Evolutionary conservation across 345 rosid species (phyloP), one percentile per base, ranked within the genome.

Genomic region (Gossypium australe): DNA sequence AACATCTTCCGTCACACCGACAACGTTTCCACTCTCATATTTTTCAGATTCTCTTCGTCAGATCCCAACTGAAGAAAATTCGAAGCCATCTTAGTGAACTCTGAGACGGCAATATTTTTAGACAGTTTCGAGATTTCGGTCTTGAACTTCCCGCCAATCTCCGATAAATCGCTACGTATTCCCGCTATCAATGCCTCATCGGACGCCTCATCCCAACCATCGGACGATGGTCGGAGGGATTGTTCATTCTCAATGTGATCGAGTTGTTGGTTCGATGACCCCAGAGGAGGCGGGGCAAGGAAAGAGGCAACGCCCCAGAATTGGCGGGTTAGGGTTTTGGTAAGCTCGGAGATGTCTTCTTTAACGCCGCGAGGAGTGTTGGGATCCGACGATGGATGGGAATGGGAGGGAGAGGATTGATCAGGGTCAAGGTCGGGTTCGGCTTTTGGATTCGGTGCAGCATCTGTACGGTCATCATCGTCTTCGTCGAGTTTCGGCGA

Each of bases 291-390:
- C 13, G 98, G 97, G 16, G 98, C 94, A 74, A 93, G 94, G 80
- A 95, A 91, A 75, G 93, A 91, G 25, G 99, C 98, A 18, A 93
- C 98, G 34, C 97, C 98, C 75, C 98, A 93, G 81, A 93, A 85
- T 65, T 88, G 92, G 64, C 92, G 91, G 24, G 88, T 80, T 47
- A 95, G 89, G 83, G 93, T 86, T 80, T 89, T 84, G 18, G 90
- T 85, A 70, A 93, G 85, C 84, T 91, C 97, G 51, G 93, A 84
- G 52, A 95, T 84, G 81, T 95, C 99, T 70, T 89, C 97, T 74
- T 88, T 90, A 71, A 93, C 89, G 67, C 97, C 98, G 20, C 97
- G 89, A 0, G 86, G 87, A 7, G 86, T 29, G 67, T 76, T 58
- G 52, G 72, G 64, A 20, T 72, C 38, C 59, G 85, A 78, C 51